Percentiles rank a stretch among this genome's conserved stretches.
Conservation (phyloP, 2,329 filamentous ascomycete genomes). For the Leptographium procerum region DNA sequence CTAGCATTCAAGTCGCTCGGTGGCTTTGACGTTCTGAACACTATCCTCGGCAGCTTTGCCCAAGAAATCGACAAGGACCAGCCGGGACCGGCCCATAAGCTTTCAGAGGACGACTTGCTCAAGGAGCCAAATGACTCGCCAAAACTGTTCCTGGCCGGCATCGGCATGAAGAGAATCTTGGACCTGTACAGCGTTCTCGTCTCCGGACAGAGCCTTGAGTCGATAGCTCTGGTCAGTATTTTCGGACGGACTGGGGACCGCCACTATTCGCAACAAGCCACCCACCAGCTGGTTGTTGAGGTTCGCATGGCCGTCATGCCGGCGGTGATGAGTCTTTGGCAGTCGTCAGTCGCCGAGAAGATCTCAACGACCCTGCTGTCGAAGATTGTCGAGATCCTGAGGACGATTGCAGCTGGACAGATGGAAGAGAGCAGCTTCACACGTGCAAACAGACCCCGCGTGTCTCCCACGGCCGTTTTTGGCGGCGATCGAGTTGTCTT, state of each 20-base stretch:
- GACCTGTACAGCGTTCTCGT: slow-evolving; percentile 68
- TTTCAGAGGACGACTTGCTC: slow-evolving; percentile 4
- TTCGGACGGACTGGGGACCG: slow-evolving; percentile 28
- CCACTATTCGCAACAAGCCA: slow-evolving; percentile 26
- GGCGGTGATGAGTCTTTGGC: slow-evolving; percentile 69
- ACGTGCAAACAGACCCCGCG: neutral
- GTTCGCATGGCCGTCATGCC: slow-evolving; percentile 71
- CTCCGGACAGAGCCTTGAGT: slow-evolving; percentile 74
- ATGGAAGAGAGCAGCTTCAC: slow-evolving; percentile 38
- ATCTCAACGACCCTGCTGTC: slow-evolving; percentile 62
- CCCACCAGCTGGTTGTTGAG: slow-evolving; percentile 75
- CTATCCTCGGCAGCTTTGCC: slow-evolving; percentile 56
- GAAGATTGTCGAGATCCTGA: slow-evolving; percentile 72
- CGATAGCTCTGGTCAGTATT: slow-evolving; percentile 44
- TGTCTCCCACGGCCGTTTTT: slow-evolving; percentile 3
- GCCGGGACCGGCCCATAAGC: neutral
- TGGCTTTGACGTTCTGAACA: slow-evolving; percentile 63
- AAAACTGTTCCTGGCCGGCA: slow-evolving; percentile 36
- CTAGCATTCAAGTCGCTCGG: slow-evolving; percentile 75
- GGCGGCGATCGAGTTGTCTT: slow-evolving; percentile 26
- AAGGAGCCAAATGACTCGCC: slow-evolving; percentile 31
- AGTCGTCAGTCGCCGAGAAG: slow-evolving; percentile 72
- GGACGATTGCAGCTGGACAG: slow-evolving; percentile 66
- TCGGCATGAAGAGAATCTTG: slow-evolving; percentile 70
- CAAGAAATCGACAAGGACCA: slow-evolving; percentile 35